Conservation (phyloP, 164 flowering plant species). For the Chimonanthus praecox region DNA sequence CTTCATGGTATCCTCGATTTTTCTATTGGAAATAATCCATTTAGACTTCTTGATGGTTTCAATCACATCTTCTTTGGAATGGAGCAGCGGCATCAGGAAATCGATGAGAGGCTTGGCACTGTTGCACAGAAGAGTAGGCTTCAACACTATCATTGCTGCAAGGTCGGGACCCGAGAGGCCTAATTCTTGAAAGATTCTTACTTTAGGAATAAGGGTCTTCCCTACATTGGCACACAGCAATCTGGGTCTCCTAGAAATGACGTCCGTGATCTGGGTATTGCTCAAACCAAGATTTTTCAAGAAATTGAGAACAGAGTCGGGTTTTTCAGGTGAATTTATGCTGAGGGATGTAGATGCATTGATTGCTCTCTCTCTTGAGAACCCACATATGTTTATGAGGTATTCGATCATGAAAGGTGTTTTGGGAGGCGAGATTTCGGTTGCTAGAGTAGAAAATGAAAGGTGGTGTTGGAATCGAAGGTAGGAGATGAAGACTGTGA, state of each 20-base stretch:
- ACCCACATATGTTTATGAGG: constrained; percentile 8
- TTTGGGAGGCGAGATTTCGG: neutral
- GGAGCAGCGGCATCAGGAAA: constrained; percentile 8
- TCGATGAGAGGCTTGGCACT: constrained; percentile 10
- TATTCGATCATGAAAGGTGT: constrained; percentile 11
- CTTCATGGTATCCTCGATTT: neutral
- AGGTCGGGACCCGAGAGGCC: constrained; percentile 16
- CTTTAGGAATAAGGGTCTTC: constrained; percentile 18
- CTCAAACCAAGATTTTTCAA: constrained; percentile 12
- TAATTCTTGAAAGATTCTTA: constrained; percentile 8
- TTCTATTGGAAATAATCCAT: constrained; percentile 1
- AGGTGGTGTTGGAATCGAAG: neutral
- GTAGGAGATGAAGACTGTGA: neutral
- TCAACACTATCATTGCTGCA: neutral
- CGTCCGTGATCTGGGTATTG: constrained; percentile 5
- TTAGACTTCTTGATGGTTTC: neutral
- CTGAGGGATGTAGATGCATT: constrained; percentile 5
- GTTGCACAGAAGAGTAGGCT: neutral
- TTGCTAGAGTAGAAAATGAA: neutral
- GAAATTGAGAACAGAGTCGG: constrained; percentile 13
- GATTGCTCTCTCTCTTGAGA: constrained; percentile 12
- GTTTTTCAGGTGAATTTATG: constrained; percentile 9
- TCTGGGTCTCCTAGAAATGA: constrained; percentile 6
- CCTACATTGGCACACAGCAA: constrained; percentile 11
- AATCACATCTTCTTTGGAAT: constrained; percentile 11